Evolutionary conservation across 202 grass and related monocot species (phyloP), one percentile per base, ranked within the genome.

Genomic region (Panicum virgatum): DNA sequence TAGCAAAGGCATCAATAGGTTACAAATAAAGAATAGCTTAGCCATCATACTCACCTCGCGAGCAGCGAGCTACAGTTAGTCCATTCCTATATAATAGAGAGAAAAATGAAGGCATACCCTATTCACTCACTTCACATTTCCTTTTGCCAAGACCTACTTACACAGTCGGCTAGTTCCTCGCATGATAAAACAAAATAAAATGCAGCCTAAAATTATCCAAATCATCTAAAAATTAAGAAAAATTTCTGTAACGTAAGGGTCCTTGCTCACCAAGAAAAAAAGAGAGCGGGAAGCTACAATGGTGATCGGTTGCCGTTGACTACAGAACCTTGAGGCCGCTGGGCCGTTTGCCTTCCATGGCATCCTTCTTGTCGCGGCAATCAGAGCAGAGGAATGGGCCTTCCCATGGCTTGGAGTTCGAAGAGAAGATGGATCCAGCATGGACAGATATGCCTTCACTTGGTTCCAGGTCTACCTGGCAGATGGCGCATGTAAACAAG

Each of bases 281-380:
- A 59, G 36, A 18, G 54, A 73, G 47, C 18, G 27, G 73, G 60
- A 73, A 83, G 69, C 50, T 79, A 90, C 68, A 87, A 48, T 79
- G 74, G 40, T 29, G 36, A 58, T 66, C 3, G 36, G 32, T 73
- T 80, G 93, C 30, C 78, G 44, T 50, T 56, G 26, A 53, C 73
- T 86, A 97, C 60, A 97, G 80, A 74, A 94, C 94, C 84, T 91
- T 91, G 66, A 94, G 90, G 15, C 94, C 94, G 52, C 92, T 94
- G 3, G 90, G 90, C 10, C 88, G 92, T 85, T 94, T 97, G 53
- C 94, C 94, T 90, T 97, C 92, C 94, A 97, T 97, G 5, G 94
- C 94, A 45, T 97, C 94, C 87, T 97, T 97, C 69, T 97, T 97
- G 50, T 89, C 85, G 23, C 94, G 88, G 83, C 94, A 97, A 77